phyloP scores from a whole-genome alignment of 2,329 filamentous ascomycete genomes.

The Hymenoscyphus linearis region DNA sequence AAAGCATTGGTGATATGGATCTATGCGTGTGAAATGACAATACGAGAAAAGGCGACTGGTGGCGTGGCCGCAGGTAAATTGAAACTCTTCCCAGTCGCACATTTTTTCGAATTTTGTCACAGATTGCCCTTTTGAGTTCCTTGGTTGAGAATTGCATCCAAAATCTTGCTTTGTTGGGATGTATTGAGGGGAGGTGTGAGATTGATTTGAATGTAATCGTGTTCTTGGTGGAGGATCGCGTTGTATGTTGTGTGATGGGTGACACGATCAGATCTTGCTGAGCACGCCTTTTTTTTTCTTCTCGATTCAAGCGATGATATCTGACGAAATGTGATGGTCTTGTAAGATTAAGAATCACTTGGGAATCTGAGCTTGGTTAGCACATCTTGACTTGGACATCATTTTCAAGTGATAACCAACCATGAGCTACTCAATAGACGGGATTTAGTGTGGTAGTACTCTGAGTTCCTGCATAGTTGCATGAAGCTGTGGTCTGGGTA shows the following conservation, averaged over 20 bases:
- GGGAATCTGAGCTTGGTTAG: background rate
- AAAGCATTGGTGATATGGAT: conserved; percentile 63
- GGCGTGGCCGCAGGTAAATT: conserved; percentile 61
- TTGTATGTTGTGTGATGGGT: background rate
- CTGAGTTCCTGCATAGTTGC: background rate
- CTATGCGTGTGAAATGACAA: conserved; percentile 71
- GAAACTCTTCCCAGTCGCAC: conserved; percentile 67
- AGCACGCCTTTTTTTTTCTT: too few species aligned
- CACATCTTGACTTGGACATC: background rate
- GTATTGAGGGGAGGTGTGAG: background rate
- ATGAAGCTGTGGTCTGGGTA: background rate
- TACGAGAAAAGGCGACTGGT: conserved; percentile 57
- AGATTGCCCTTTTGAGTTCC: background rate
- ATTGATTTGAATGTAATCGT: background rate
- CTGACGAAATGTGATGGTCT: background rate
- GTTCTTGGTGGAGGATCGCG: background rate
- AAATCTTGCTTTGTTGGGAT: background rate
- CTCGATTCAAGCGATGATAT: background rate
- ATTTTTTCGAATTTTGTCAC: conserved; percentile 37
- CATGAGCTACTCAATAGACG: background rate
- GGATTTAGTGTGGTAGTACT: background rate
- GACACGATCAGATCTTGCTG: background rate
- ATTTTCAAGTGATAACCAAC: background rate
- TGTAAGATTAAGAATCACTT: background rate
- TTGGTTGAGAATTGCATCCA: background rate